Evolutionary conservation across 2,329 filamentous ascomycete species (phyloP).

Genomic region (Neofusicoccum umdonicola): DNA sequence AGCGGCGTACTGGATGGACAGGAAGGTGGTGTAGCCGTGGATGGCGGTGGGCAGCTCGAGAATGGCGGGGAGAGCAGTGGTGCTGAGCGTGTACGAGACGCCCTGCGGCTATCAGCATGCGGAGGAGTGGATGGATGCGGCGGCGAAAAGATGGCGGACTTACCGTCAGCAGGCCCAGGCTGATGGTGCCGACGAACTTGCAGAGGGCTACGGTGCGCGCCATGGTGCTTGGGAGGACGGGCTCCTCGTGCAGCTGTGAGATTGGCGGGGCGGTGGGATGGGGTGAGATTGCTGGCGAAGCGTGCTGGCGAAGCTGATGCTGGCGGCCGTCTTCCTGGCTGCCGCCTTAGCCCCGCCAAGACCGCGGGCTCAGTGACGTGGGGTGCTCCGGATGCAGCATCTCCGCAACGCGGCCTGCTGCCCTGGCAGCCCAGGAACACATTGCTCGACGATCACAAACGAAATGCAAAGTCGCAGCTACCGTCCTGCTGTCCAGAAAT

Average conservation of each 20-base stretch:
- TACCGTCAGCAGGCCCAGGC: slow-evolving; percentile 84
- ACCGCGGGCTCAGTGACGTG: background rate
- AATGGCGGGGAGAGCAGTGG: slow-evolving; percentile 75
- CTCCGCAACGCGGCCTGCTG: background rate
- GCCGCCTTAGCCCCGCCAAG: slow-evolving; percentile 3
- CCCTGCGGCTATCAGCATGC: slow-evolving; percentile 56
- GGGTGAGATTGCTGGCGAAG: background rate
- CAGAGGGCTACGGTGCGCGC: slow-evolving; percentile 69
- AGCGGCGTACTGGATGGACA: slow-evolving; percentile 57
- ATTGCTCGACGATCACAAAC: background rate
- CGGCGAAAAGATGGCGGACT: slow-evolving; percentile 34
- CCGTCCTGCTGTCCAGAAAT: background rate
- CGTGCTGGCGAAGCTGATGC: background rate
- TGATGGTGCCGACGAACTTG: slow-evolving; percentile 92
- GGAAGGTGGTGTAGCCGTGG: slow-evolving; percentile 67
- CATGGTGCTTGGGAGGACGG: slow-evolving; percentile 49
- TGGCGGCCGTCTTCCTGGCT: background rate
- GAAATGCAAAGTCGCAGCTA: background rate
- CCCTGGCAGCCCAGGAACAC: background rate
- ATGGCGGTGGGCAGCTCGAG: slow-evolving; percentile 75
- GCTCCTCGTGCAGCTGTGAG: background rate
- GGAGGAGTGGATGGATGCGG: background rate
- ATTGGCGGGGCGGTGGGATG: background rate
- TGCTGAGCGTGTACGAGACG: slow-evolving; percentile 79
- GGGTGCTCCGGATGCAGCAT: slow-evolving; percentile 3